phyloP scores from a whole-genome alignment of 2,329 filamentous ascomycete species.

The Penicillium sp. region DNA sequence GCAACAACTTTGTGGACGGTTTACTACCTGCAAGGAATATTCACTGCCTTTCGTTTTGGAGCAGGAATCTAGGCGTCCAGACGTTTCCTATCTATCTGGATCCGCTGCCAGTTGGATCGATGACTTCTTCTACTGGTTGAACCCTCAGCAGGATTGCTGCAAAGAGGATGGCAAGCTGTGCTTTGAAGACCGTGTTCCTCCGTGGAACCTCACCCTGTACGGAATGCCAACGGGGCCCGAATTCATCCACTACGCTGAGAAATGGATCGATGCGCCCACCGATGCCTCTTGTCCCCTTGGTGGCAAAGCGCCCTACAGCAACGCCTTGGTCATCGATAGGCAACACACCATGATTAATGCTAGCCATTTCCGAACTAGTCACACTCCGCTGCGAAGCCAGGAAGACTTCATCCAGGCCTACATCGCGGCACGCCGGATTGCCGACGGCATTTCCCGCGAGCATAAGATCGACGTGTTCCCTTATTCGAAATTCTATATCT shows the following conservation, averaged over 20 bases:
- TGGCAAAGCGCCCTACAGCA: conserved; percentile 81
- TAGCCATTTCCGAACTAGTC: conserved; percentile 87
- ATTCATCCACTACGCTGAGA: conserved; percentile 79
- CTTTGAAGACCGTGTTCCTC: conserved; percentile 71
- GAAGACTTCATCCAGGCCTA: conserved; percentile 92
- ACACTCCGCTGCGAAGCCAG: conserved; percentile 83
- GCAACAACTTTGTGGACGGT: conserved; percentile 83
- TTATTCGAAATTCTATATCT: conserved; percentile 97
- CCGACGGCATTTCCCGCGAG: conserved; percentile 66
- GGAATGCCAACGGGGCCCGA: conserved; percentile 95
- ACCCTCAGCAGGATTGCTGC: conserved; percentile 77
- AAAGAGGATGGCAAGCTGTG: conserved; percentile 69
- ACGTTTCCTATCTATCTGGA: conserved; percentile 83
- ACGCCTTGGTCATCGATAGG: conserved; percentile 75
- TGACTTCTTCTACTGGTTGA: conserved; percentile 95
- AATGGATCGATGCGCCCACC: conserved; percentile 78
- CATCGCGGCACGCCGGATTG: conserved; percentile 82
- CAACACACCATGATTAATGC: conserved; percentile 68
- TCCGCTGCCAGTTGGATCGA: conserved; percentile 95
- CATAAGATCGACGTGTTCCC: conserved; percentile 86
- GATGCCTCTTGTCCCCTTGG: conserved; percentile 82
- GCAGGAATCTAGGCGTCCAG: conserved; percentile 84
- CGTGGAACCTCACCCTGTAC: conserved; percentile 83
- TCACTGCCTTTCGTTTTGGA: conserved; percentile 89
- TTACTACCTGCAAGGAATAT: conserved; percentile 79